phyloP scores from a whole-genome alignment of 2,329 filamentous ascomycete species.

The Colletotrichum costaricense region DNA sequence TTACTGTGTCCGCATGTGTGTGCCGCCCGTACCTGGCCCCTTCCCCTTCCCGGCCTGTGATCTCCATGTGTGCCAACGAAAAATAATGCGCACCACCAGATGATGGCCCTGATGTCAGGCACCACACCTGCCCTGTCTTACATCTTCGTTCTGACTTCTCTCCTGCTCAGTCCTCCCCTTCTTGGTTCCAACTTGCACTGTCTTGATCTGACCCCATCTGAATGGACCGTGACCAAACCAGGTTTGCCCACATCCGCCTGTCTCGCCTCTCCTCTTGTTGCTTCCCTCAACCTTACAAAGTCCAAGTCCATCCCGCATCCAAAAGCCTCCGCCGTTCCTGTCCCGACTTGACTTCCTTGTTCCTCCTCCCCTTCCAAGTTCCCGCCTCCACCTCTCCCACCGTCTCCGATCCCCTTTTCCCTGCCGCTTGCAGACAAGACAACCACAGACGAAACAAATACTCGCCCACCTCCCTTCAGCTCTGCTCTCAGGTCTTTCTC shows the following conservation, averaged over 20 bases:
- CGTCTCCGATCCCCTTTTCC: slow-evolving; percentile 27
- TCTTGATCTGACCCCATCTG: neutral
- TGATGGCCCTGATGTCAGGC: slow-evolving; percentile 29
- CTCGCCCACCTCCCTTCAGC: slow-evolving; percentile 12
- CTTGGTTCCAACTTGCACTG: slow-evolving; percentile 15
- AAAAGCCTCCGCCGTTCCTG: slow-evolving; percentile 17
- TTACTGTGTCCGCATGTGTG: slow-evolving; percentile 19
- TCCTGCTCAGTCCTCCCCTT: neutral
- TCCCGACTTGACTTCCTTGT: slow-evolving; percentile 4
- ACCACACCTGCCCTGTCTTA: slow-evolving; percentile 8
- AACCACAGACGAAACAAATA: slow-evolving; percentile 28
- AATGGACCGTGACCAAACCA: neutral
- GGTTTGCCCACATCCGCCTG: slow-evolving; percentile 1
- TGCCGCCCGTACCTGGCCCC: slow-evolving; percentile 27
- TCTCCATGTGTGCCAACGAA: slow-evolving; percentile 4
- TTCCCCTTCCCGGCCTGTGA: slow-evolving; percentile 27
- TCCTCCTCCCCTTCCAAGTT: slow-evolving; percentile 12
- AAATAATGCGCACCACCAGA: slow-evolving; percentile 20
- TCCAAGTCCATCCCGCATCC: slow-evolving; percentile 31
- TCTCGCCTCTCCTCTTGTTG: neutral
- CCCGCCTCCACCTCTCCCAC: slow-evolving; percentile 20
- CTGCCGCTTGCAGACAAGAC: slow-evolving; percentile 19
- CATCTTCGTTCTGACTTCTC: neutral
- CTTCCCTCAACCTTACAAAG: slow-evolving; percentile 25
- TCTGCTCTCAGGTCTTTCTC: neutral